Base-by-base conservation (phyloP, 2,329 filamentous ascomycete genomes). In the Paracamarosporium sp. region DNA sequence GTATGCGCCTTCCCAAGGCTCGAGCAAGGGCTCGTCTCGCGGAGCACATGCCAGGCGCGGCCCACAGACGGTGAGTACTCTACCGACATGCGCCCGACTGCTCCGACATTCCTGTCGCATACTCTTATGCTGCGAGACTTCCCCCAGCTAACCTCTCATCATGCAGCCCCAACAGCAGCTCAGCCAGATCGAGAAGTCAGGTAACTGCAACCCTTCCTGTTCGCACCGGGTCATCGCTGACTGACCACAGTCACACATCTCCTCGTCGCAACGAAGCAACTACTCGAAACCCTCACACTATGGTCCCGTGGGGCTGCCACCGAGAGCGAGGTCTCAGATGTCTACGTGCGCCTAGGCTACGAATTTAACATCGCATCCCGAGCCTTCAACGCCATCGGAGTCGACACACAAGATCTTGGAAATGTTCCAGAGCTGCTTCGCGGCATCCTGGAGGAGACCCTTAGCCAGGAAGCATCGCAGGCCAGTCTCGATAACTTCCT, bases 291-390 rank as follows among this genome's bases (percentile, higher is more conserved):
- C 5, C 83, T 99, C 61, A 99, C 95, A 45, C 91, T 96, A 83
- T 99, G 95, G 95, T 99, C 95, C 58, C 91, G 94, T 56, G 90
- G 91, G 61, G 89, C 91, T 69, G 93, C 95, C 53, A 93, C 92
- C 62, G 95, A 99, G 79, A 91, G 90, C 60, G 92, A 98, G 76
- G 95, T 99, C 58, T 98, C 95, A 12, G 95, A 99, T 76, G 95
- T 99, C 68, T 99, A 99, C 75, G 95, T 99, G 59, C 90, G 95
- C 60, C 82, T 99, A 60, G 95, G 95, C 45, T 99, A 99, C 79
- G 95, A 99, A 79, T 99, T 99, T 84, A 99, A 99, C 79, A 95
- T 99, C 82, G 95, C 95, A 27, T 98, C 94, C 77, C 90, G 95
- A 55, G 94, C 95, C 60, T 99, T 99, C 79, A 92, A 92, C 70